Percentiles rank a stretch among this genome's conserved stretches.
phyloP scores from a whole-genome alignment of 768 basidiomycete genomes.

The Hysterangium stoloniferum region DNA sequence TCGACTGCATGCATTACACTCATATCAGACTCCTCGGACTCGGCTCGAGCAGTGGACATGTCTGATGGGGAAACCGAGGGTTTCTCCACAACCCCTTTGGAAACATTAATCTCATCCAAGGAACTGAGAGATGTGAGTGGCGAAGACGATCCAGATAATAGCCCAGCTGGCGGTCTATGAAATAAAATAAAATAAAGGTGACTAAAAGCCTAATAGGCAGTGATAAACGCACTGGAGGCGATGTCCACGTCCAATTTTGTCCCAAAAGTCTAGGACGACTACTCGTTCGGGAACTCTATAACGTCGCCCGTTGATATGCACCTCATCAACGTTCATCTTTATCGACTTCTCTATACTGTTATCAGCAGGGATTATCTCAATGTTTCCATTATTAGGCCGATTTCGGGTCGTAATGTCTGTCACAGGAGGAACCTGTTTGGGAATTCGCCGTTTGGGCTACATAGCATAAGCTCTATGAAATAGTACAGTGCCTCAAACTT shows the following conservation, averaged over 20 bases:
- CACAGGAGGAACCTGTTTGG: constrained; percentile 56
- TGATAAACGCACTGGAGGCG: constrained; percentile 36
- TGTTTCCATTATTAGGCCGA: constrained; percentile 85
- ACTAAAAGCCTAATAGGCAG: constrained; percentile 16
- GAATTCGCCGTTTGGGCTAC: constrained; percentile 75
- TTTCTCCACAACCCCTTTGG: too few species aligned
- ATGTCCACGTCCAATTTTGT: constrained; percentile 51
- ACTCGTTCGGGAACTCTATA: constrained; percentile 91
- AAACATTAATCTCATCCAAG: constrained; percentile 48
- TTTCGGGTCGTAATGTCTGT: constrained; percentile 70
- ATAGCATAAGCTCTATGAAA: not conserved
- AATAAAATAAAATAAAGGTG: not conserved
- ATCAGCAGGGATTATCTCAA: constrained; percentile 75
- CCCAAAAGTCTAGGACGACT: constrained; percentile 95
- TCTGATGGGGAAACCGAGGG: not conserved
- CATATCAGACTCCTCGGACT: not conserved
- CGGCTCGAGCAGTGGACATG: not conserved
- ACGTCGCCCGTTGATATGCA: constrained; percentile 79
- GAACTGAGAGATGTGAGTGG: constrained; percentile 71
- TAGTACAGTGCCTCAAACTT: constrained; percentile 25
- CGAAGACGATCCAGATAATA: constrained; percentile 50
- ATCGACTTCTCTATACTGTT: constrained; percentile 33
- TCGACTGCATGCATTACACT: constrained; percentile 4
- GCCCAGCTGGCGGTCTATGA: constrained; percentile 4
- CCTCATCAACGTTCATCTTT: constrained; percentile 66